Conservation (phyloP, 176 grass and related monocot genomes). For the Canna indica region DNA sequence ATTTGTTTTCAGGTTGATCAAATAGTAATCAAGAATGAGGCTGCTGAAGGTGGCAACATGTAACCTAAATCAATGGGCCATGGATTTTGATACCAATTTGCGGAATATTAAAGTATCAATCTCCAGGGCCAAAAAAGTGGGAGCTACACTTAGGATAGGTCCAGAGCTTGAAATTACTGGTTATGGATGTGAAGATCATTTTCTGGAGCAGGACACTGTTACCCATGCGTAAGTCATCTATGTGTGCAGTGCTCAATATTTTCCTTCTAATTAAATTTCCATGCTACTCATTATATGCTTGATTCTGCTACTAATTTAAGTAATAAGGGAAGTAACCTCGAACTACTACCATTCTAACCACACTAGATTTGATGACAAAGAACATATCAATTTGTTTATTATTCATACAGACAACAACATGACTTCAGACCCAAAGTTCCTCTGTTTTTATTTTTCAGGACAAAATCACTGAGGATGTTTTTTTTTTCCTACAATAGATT, state of each 20-base stretch:
- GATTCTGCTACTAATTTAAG: too few relatives aligned
- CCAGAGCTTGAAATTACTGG: slow-evolving; percentile 93
- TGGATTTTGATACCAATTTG: slow-evolving; percentile 94
- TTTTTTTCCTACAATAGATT: too few relatives aligned
- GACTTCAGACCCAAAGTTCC: too few relatives aligned
- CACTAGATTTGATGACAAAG: too few relatives aligned
- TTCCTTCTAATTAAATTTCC: neutral
- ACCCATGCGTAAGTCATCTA: slow-evolving; percentile 54
- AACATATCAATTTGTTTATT: too few relatives aligned
- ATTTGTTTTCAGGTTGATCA: neutral
- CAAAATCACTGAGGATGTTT: too few relatives aligned
- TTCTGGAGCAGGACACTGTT: slow-evolving; percentile 78
- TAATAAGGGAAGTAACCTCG: too few relatives aligned
- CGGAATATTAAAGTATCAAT: slow-evolving; percentile 93
- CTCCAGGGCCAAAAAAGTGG: slow-evolving; percentile 43
- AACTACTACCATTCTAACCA: too few relatives aligned
- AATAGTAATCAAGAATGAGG: slow-evolving; percentile 44
- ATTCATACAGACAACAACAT: too few relatives aligned
- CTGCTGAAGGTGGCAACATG: slow-evolving; percentile 72
- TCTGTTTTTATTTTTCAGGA: too few relatives aligned
- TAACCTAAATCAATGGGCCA: slow-evolving; percentile 97
- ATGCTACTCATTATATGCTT: neutral
- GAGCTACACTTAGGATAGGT: slow-evolving; percentile 50
- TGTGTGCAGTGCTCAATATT: neutral
- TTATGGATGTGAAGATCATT: slow-evolving; percentile 95